Conservation (phyloP, 1,284 basidiomycete species). For the Apiotrichum laibachii region DNA sequence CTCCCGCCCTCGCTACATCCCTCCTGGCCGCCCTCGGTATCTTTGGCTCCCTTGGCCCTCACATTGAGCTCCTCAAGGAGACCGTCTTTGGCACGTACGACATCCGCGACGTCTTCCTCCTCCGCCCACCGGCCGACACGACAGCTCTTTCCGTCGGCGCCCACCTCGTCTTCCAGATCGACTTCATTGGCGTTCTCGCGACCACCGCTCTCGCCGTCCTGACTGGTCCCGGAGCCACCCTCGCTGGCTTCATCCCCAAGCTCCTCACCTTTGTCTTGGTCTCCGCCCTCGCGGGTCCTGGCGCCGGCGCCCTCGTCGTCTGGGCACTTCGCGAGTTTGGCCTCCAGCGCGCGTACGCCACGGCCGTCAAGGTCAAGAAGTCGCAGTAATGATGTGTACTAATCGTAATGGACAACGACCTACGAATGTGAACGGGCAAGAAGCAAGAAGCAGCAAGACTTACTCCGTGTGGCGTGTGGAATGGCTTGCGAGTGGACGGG, state of each 20-base stretch:
- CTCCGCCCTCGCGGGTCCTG: conserved; percentile 10
- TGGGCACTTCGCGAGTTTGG: conserved; percentile 15
- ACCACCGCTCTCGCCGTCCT: not conserved
- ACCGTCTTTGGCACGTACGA: not conserved
- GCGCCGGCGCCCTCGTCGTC: conserved; percentile 13
- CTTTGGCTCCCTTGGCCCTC: not conserved
- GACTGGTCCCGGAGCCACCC: not conserved
- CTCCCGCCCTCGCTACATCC: conserved; percentile 3
- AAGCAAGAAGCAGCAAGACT: too few relatives aligned
- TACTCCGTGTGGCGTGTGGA: too few relatives aligned
- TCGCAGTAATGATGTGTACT: not conserved
- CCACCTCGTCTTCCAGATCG: conserved; percentile 14
- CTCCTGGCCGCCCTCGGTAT: conserved; percentile 4
- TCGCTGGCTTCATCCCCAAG: conserved; percentile 1
- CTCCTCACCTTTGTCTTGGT: not conserved
- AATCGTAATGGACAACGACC: not conserved
- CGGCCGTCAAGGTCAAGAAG: not conserved
- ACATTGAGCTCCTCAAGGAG: conserved; percentile 10
- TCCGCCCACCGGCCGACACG: not conserved
- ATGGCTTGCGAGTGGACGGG: too few relatives aligned
- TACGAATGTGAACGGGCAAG: too few relatives aligned
- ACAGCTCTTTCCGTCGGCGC: conserved; percentile 2
- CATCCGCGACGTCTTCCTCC: conserved; percentile 13
- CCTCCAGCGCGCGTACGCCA: conserved; percentile 4
- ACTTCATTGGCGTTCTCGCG: conserved; percentile 2